Evolutionary conservation across 345 rosid genomes (phyloP).

Genomic region (Eutrema japonicum): DNA sequence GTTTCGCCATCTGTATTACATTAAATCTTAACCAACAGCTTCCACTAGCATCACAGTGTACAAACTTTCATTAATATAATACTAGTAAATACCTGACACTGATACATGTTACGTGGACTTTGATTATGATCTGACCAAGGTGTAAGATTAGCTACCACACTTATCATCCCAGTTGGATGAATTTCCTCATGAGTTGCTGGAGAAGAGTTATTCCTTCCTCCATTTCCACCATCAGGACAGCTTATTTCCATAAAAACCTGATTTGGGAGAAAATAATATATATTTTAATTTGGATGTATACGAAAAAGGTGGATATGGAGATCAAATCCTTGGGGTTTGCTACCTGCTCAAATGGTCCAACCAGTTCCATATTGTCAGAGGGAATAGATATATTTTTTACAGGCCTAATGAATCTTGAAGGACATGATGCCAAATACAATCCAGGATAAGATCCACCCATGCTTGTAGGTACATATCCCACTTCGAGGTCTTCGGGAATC

Average conservation of each 20-base stretch:
- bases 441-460: constrained; percentile 95
- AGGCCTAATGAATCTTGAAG: constrained; percentile 88
- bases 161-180: constrained; percentile 92
- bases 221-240: constrained; percentile 96
- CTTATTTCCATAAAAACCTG: constrained; percentile 98
- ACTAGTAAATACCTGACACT: constrained; percentile 71
- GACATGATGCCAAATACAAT: constrained; percentile 78
- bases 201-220: constrained; percentile 71
- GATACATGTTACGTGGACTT: constrained; percentile 98
- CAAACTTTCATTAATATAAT: constrained; percentile 14
- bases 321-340: constrained; percentile 13
- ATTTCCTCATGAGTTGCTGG: constrained; percentile 95
- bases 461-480: constrained; percentile 92
- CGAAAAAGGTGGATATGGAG: constrained; percentile 23
- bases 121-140: constrained; percentile 99
- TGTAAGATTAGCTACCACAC: constrained; percentile 97
- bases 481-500: constrained; percentile 95
- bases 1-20: constrained; percentile 87
- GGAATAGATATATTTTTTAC: constrained; percentile 67
- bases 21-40: constrained; percentile 18
- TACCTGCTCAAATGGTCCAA: constrained; percentile 99
- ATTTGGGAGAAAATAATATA: constrained; percentile 15
- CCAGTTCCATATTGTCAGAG: constrained; percentile 62
- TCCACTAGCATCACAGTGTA: constrained; percentile 7
- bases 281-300: constrained; percentile 27